A percentile compares a stretch with the other conserved stretches of the same genome.
Conservation (phyloP, 23 red algal species). For the Gracilariopsis chorda region DNA sequence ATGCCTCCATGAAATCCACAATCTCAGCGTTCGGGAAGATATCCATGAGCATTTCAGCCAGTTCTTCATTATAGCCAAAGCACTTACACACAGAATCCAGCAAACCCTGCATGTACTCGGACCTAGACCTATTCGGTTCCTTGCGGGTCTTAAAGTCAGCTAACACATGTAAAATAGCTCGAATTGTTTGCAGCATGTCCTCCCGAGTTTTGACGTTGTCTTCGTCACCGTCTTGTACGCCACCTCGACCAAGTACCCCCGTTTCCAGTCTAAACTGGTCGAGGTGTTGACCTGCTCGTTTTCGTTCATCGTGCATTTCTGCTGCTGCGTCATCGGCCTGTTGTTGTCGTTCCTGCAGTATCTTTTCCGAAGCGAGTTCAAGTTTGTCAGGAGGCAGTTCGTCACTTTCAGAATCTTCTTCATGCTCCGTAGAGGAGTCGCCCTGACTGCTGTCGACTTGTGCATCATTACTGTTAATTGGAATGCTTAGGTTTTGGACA, state of each 20-base stretch:
- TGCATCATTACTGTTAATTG: neutral
- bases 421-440: neutral
- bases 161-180: slow-evolving; percentile 51
- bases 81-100: slow-evolving; percentile 43
- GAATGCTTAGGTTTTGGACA: neutral
- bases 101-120: slow-evolving; percentile 70
- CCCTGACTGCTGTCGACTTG: too few relatives aligned
- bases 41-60: slow-evolving; percentile 77
- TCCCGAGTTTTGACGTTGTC: slow-evolving; percentile 29
- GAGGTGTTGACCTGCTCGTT: neutral
- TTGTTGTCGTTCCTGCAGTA: slow-evolving; percentile 25
- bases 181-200: slow-evolving; percentile 49
- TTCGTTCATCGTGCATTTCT: slow-evolving; percentile 35
- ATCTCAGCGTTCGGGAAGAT: slow-evolving; percentile 81
- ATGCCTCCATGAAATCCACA: slow-evolving; percentile 95
- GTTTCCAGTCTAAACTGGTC: slow-evolving; percentile 36
- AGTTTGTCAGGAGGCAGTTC: slow-evolving; percentile 23
- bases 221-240: neutral
- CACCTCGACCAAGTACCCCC: slow-evolving; percentile 23
- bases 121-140: slow-evolving; percentile 12
- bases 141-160: slow-evolving; percentile 61
- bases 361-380: slow-evolving; percentile 41
- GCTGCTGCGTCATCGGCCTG: slow-evolving; percentile 54
- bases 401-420: slow-evolving; percentile 1
- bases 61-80: slow-evolving; percentile 75